Evolutionary conservation across 345 rosid species (phyloP), one percentile per base, ranked within the genome.

Genomic region (Lagerstroemia speciosa): DNA sequence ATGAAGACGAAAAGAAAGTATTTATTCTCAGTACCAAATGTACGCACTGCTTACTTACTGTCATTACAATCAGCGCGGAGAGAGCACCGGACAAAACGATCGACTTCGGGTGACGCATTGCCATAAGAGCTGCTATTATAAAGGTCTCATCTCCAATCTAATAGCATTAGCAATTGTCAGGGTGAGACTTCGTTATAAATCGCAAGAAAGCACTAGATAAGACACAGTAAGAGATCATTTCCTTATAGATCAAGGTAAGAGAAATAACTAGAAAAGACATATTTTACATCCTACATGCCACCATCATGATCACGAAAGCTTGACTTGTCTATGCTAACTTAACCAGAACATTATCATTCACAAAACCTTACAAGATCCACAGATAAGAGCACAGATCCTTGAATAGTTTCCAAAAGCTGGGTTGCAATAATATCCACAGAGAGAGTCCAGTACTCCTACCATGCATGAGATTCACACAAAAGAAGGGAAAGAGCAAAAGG

Each of bases 121-220:
- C 99, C 99, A 95, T 92, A 65, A 95, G 85, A 57, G 99, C 99
- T 43, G 99, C 99, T 80, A 95, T 95, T 64, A 95, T 95, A 76
- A 95, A 95, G 7, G 99, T 95, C 70, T 95, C 99, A 82, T 95
- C 99, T 52, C 99, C 99, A 79, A 92, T 87, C 99, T 91, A 70
- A 40, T 69, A 70, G 24, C 67, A 77, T 17, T 37, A 76, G n/a
- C 6, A 17, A 31, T 46, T 61, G 32, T 50, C 38, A 40, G 50
- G 50, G n/a, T 33, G 26, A 65, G 29, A 17, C 29, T n/a, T 40
- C n/a, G n/a, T n/a, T n/a, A n/a, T n/a, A n/a, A n/a, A n/a, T n/a
- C n/a, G n/a, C n/a, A n/a, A n/a, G n/a, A n/a, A n/a, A n/a, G n/a
- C n/a, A n/a, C n/a, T n/a, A n/a, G n/a, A n/a, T n/a, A n/a, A n/a